Conservation (phyloP, 805 yeast genomes). For the Myxozyma melibiosi region DNA sequence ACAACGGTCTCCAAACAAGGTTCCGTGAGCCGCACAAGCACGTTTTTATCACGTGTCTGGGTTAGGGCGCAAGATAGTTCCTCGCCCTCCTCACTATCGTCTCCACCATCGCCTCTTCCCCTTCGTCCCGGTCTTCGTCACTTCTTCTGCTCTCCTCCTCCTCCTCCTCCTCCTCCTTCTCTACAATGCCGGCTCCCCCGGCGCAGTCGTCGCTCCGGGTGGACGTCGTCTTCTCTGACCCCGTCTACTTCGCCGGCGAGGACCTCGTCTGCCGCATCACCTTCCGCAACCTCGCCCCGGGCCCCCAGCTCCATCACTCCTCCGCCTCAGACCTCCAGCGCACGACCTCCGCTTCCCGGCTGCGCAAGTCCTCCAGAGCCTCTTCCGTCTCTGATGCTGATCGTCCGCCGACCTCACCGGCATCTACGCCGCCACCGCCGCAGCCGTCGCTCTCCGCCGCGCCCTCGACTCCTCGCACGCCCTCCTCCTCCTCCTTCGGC, state of each 20-base stretch:
- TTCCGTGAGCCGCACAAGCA: slow-evolving; percentile 11
- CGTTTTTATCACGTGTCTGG: slow-evolving; percentile 6
- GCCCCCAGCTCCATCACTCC: neutral
- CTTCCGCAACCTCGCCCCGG: slow-evolving; percentile 38
- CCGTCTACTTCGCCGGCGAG: slow-evolving; percentile 47
- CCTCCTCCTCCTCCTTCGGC: neutral
- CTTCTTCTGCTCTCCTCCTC: neutral
- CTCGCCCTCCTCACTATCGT: no score
- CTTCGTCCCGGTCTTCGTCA: neutral
- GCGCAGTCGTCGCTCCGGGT: slow-evolving; percentile 35
- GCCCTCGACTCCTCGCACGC: neutral
- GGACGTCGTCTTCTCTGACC: slow-evolving; percentile 44
- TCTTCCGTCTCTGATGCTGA: neutral
- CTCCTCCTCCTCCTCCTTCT: neutral
- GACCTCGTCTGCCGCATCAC: slow-evolving; percentile 41
- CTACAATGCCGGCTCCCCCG: slow-evolving; percentile 19
- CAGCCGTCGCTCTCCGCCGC: neutral
- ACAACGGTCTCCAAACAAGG: neutral
- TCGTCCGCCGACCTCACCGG: neutral
- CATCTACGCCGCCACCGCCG: neutral
- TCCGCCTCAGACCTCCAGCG: neutral
- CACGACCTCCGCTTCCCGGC: slow-evolving; percentile 6
- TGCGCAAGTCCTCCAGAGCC: slow-evolving; percentile 11
- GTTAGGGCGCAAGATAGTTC: neutral
- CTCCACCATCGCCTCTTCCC: neutral